Evolutionary conservation across 2,329 filamentous ascomycete species (phyloP), one percentile per base, ranked within the genome.

Genomic region (Colletotrichum cordylinicola): DNA sequence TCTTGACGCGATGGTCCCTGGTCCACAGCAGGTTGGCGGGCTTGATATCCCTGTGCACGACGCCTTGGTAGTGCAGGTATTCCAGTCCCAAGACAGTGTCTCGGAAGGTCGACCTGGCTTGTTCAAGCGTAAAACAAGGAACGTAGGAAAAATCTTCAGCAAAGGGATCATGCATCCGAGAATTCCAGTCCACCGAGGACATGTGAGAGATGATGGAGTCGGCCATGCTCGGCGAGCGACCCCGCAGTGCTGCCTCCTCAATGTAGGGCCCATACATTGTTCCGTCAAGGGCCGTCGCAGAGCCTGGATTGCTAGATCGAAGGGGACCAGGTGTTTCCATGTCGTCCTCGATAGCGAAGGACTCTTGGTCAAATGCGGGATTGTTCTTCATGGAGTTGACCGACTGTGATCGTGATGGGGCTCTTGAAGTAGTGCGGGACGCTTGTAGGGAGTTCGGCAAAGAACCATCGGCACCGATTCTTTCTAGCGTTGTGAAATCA

Each of bases 81-180:
- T 99, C 96, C 24, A 99, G 87, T 6, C 97, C 97, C 48, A 98
- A 89, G 3, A 99, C 93, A 1, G 96, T 98, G 83, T 99, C 97
- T 78, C 96, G 91, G 84, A 99, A 98, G 1, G 95, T 94, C 48
- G 92, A 92, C 35, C 96, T 93, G 16, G 96, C 94, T 82, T 96
- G 93, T 31, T 94, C 91, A 43, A 98, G 90, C 1, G 96, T 98
- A 86, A 99, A 94, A 85, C 96, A 96, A 18, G 97, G 97, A 18
- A 98, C 96, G 81, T 97, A 98, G 43, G 94, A 95, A 83, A 95
- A 95, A 82, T 98, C 96, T 79, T 98, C 95, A 43, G 95, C 94
- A 75, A 95, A 92, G 2, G 91, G 88, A 77, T 94, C 92, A 77
- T 94, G 92, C 15, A 87, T 85, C 58, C 88, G 88, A 10, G 85